These are phyloP conservation scores for Globisporangium splendens DNA, from an alignment of 352 stramenopile genomes.

Conservation along the genomic window DNA sequence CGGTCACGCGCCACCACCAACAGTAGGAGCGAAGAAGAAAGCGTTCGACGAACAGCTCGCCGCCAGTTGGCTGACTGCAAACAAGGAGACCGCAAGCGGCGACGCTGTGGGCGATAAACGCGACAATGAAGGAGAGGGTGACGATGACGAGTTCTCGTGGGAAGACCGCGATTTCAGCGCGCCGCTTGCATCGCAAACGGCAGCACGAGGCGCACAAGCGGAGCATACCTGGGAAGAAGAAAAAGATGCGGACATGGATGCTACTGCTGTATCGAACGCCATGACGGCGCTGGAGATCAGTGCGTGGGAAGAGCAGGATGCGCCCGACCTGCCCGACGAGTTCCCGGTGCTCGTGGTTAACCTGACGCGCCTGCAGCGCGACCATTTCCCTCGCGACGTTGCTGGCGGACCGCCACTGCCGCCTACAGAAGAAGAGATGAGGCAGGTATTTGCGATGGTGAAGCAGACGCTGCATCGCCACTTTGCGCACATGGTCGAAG, in stretches of 20 bases:
- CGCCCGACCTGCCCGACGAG: constrained; percentile 50
- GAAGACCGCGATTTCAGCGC: constrained; percentile 33
- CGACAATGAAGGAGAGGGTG: neutral
- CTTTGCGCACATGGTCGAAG: constrained; percentile 56
- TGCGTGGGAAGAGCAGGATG: constrained; percentile 36
- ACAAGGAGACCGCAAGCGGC: neutral
- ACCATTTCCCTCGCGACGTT: constrained; percentile 41
- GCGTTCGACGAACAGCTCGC: neutral
- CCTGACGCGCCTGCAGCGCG: constrained; percentile 44
- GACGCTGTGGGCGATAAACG: neutral
- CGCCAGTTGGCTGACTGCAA: neutral
- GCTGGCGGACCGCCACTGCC: neutral
- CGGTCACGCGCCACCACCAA: neutral
- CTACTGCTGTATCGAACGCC: neutral
- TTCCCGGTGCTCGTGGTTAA: constrained; percentile 73
- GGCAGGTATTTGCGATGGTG: constrained; percentile 39
- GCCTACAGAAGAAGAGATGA: constrained; percentile 18
- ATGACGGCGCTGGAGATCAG: constrained; percentile 15
- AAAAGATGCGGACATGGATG: neutral
- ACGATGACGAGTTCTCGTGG: constrained; percentile 27
- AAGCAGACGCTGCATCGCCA: constrained; percentile 52
- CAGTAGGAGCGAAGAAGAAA: neutral
- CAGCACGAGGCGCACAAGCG: neutral
- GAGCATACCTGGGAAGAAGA: neutral
- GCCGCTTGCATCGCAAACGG: neutral